phyloP scores from a whole-genome alignment of 2,329 filamentous ascomycete genomes.

The Fonsecaea pedrosoi region DNA sequence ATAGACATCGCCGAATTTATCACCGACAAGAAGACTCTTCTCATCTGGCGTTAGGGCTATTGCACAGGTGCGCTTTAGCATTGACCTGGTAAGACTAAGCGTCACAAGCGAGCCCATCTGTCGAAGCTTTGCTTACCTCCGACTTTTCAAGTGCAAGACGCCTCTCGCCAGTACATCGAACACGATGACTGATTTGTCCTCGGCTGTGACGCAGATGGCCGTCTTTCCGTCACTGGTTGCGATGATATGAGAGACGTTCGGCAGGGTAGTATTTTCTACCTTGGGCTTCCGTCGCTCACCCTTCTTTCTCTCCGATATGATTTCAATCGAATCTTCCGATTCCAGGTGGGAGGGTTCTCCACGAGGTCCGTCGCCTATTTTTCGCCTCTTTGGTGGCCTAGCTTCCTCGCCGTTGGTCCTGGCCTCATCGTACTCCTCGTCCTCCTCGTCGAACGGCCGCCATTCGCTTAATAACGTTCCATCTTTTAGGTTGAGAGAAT shows the following conservation, averaged over 20 bases:
- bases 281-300: conserved; percentile 36
- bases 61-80: conserved; percentile 88
- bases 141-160: conserved; percentile 69
- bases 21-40: conserved; percentile 77
- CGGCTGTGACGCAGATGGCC: conserved; percentile 79
- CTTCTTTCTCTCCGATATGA: conserved; percentile 40
- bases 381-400: conserved; percentile 55
- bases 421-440: conserved; percentile 41
- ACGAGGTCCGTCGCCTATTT: conserved; percentile 40
- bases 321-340: conserved; percentile 40
- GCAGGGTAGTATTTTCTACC: conserved; percentile 31
- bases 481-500: conserved; percentile 68
- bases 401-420: conserved; percentile 42
- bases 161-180: conserved; percentile 70
- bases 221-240: conserved; percentile 69
- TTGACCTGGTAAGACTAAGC: conserved; percentile 62
- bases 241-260: conserved; percentile 73
- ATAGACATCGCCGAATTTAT: conserved; percentile 98
- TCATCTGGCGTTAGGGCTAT: conserved; percentile 73
- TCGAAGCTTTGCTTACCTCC: conserved; percentile 62
- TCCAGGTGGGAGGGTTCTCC: conserved; percentile 31
- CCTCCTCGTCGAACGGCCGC: conserved; percentile 49
- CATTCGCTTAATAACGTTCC: conserved; percentile 68
- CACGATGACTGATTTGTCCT: conserved; percentile 89
- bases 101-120: not conserved